These are phyloP conservation scores for Acacia crassicarpa DNA, from an alignment of 306 rosid species.

Conservation along the genomic window DNA sequence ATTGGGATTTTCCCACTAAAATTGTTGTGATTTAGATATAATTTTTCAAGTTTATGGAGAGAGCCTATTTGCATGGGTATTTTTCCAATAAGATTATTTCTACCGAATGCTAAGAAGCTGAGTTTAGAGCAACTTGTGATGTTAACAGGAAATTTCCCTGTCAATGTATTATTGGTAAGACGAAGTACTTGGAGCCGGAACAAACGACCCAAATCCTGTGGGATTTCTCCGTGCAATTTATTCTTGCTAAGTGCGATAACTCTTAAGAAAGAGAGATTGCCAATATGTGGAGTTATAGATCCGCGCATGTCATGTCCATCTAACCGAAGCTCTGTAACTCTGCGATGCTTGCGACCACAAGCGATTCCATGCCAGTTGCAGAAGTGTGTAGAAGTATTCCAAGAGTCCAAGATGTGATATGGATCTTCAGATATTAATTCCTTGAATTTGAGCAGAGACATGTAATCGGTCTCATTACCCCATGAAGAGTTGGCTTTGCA, in stretches of 20 bases:
- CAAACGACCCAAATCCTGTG: slow-evolving; percentile 12
- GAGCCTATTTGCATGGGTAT: slow-evolving; percentile 29
- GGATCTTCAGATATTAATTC: background rate
- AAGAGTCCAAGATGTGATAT: background rate
- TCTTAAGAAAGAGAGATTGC: slow-evolving; percentile 30
- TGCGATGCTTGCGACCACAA: slow-evolving; percentile 13
- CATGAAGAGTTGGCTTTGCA: too few species aligned
- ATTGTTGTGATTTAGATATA: background rate
- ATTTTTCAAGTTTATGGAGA: background rate
- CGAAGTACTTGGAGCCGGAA: background rate
- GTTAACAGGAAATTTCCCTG: slow-evolving; percentile 22
- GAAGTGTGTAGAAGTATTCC: background rate
- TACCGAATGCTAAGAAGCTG: background rate
- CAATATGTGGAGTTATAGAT: slow-evolving; percentile 26
- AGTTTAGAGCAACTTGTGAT: background rate
- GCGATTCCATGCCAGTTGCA: background rate
- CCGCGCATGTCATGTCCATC: background rate
- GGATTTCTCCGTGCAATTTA: background rate
- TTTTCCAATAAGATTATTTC: slow-evolving; percentile 4
- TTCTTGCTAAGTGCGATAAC: background rate
- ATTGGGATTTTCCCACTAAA: background rate
- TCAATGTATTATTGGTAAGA: background rate
- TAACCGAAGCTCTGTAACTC: slow-evolving; percentile 7
- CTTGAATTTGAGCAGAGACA: background rate
- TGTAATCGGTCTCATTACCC: too few species aligned